Percentiles rank a stretch among this genome's conserved stretches.
phyloP scores from a whole-genome alignment of 2,329 filamentous ascomycete genomes.

The Rutstroemia sp. region DNA sequence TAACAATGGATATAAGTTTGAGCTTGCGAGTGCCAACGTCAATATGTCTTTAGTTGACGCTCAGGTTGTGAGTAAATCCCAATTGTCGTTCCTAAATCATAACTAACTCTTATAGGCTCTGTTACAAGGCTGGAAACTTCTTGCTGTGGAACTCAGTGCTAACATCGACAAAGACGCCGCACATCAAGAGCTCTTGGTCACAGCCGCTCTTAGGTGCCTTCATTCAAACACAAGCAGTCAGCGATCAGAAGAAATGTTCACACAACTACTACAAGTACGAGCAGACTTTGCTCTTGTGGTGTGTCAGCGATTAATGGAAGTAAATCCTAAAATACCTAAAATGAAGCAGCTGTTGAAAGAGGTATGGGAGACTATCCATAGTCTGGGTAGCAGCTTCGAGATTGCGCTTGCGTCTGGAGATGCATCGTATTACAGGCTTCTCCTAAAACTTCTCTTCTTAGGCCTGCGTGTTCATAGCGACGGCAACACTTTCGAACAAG shows the following conservation, averaged over 20 bases:
- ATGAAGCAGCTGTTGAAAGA: slow-evolving; percentile 47
- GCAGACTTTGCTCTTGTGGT: slow-evolving; percentile 77
- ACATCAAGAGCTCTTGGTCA: slow-evolving; percentile 35
- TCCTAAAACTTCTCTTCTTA: slow-evolving; percentile 80
- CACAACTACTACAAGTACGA: slow-evolving; percentile 65
- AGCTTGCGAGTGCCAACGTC: slow-evolving; percentile 80
- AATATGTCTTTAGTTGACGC: slow-evolving; percentile 91
- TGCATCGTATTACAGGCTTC: slow-evolving; percentile 69
- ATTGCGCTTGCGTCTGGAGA: slow-evolving; percentile 47
- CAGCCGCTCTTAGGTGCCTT: slow-evolving; percentile 71
- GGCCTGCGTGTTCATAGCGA: slow-evolving; percentile 57
- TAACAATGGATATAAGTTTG: slow-evolving; percentile 68
- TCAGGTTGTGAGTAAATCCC: slow-evolving; percentile 59
- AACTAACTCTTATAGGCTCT: slow-evolving; percentile 49
- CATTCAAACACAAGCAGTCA: slow-evolving; percentile 65
- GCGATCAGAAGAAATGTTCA: slow-evolving; percentile 74
- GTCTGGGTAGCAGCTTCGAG: slow-evolving; percentile 49
- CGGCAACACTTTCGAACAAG: slow-evolving; percentile 10
- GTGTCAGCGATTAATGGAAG: slow-evolving; percentile 67
- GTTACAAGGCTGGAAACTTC: slow-evolving; percentile 81
- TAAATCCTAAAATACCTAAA: slow-evolving; percentile 40
- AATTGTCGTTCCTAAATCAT: slow-evolving; percentile 12
- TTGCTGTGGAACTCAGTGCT: slow-evolving; percentile 75
- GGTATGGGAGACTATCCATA: slow-evolving; percentile 54
- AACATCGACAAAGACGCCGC: slow-evolving; percentile 27